Conservation (phyloP, 2,329 filamentous ascomycete genomes). For the Paradendryphiella salina region DNA sequence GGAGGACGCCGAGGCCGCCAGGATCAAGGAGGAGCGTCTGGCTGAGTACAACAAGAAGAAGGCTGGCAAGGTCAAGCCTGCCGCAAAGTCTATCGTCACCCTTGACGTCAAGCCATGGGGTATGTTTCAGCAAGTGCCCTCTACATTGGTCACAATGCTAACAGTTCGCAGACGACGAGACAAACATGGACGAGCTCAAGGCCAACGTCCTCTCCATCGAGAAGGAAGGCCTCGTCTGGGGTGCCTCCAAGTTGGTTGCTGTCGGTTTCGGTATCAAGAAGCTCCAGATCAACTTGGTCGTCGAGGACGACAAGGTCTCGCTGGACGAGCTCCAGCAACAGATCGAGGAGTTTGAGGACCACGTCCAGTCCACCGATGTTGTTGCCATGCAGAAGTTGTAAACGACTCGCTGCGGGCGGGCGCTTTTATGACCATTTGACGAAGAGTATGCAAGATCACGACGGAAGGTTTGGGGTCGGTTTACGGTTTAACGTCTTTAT, state of each 20-base stretch:
- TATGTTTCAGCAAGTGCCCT: slow-evolving; percentile 55
- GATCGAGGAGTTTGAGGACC: slow-evolving; percentile 88
- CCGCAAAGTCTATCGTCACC: slow-evolving; percentile 94
- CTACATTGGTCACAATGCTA: slow-evolving; percentile 13
- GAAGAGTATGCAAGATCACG: slow-evolving; percentile 26
- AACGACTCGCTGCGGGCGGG: slow-evolving; percentile 16
- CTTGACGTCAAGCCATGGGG: slow-evolving; percentile 99
- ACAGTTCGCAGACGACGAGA: slow-evolving; percentile 75
- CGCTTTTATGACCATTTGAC: slow-evolving; percentile 17
- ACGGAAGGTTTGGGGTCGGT: slow-evolving; percentile 26
- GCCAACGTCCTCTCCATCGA: slow-evolving; percentile 78
- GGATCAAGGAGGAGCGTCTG: slow-evolving; percentile 83
- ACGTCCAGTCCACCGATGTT: slow-evolving; percentile 95
- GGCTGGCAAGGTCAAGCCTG: slow-evolving; percentile 85
- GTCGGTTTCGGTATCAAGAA: slow-evolving; percentile 99
- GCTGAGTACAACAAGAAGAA: slow-evolving; percentile 97
- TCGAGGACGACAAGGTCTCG: slow-evolving; percentile 96
- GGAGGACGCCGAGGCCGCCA: slow-evolving; percentile 70
- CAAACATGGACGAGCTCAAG: slow-evolving; percentile 83
- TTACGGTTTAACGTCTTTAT: slow-evolving; percentile 41
- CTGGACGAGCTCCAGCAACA: slow-evolving; percentile 82
- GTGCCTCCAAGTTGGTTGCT: slow-evolving; percentile 82
- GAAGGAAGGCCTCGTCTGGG: slow-evolving; percentile 95
- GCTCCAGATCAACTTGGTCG: slow-evolving; percentile 96
- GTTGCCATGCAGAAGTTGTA: slow-evolving; percentile 57